Base-by-base conservation (phyloP, 2,329 filamentous ascomycete genomes). In the Paecilomyces sp. region DNA sequence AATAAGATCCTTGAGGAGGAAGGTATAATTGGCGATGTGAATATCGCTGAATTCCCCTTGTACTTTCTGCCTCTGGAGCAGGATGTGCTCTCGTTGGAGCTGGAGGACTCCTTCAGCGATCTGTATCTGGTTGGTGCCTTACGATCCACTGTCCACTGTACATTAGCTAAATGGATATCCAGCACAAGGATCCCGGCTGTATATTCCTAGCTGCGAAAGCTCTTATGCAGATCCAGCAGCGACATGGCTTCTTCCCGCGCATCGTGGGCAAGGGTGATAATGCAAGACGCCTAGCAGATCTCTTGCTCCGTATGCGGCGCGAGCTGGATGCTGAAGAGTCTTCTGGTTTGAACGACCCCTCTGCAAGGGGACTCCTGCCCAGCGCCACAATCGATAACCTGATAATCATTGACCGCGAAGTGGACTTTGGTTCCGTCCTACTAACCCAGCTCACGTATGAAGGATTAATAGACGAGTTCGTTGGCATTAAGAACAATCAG, bases 381-480 rank as follows among this genome's bases (percentile, higher is more conserved):
- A 97, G 94, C 73, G 89, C 89, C 11, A 88, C 87, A 6, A 90
- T 92, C 55, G 94, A 99, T 73, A 96, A 89, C 70, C 80, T 97
- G 61, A 92, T 99, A 68, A 89, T 99, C 62, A 92, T 99, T 58
- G 94, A 99, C 74, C 89, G 94, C 56, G 92, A 97, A 71, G 89
- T 96, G 58, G 94, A 99, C 73, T 92, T 94, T 68, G 91, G 93
- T 15, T 97, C 94, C 0, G 88, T 90, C 0, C 82, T 99, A 15
- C 86, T 99, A 58, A 97, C 93, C 0, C 94, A 99, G 72, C 80
- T 99, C 62, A 99, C 94, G 1, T 99, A 99, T 69, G 93, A 99
- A 76, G 94, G 94, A 3, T 81, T 99, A 28, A 88, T 99, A 58
- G 95, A 99, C 70, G 94, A 99, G 72, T 83, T 94, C 15, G 95